phyloP scores from a whole-genome alignment of 2,329 filamentous ascomycete species.

The Trichoderma koningiopsis region DNA sequence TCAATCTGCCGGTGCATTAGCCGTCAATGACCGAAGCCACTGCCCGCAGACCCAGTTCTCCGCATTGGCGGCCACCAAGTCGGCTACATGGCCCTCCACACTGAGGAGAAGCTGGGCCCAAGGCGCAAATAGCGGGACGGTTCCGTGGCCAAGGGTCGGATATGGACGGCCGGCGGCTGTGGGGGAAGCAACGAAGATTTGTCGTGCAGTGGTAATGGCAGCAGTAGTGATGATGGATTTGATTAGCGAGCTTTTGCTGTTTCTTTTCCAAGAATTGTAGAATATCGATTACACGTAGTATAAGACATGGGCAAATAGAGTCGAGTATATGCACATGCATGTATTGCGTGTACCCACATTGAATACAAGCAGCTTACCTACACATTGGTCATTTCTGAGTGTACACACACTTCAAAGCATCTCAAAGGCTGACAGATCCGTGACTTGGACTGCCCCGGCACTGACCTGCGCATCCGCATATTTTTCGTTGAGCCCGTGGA shows the following conservation, averaged over 20 bases:
- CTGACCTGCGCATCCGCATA: not conserved
- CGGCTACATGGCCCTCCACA: not conserved
- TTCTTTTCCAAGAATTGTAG: not conserved
- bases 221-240: not conserved
- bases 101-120: slow-evolving; percentile 19
- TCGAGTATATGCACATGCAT: not conserved
- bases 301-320: not conserved
- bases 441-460: not conserved
- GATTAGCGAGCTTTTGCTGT: not conserved
- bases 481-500: not conserved
- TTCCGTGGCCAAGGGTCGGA: slow-evolving; percentile 21
- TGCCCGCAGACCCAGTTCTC: slow-evolving; percentile 16
- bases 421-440: not conserved
- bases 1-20: slow-evolving; percentile 24
- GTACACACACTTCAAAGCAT: not conserved
- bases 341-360: not conserved
- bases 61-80: slow-evolving; percentile 12
- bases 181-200: not conserved
- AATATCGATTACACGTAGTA: not conserved
- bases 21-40: slow-evolving; percentile 24
- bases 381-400: slow-evolving; percentile 9
- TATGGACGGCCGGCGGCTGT: slow-evolving; percentile 20
- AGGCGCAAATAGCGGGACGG: slow-evolving; percentile 15
- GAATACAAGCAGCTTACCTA: not conserved
- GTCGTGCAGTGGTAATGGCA: not conserved